Evolutionary conservation across 495 filamentous ascomycete genomes (phyloP).

Genomic region (Cercophora sp.): DNA sequence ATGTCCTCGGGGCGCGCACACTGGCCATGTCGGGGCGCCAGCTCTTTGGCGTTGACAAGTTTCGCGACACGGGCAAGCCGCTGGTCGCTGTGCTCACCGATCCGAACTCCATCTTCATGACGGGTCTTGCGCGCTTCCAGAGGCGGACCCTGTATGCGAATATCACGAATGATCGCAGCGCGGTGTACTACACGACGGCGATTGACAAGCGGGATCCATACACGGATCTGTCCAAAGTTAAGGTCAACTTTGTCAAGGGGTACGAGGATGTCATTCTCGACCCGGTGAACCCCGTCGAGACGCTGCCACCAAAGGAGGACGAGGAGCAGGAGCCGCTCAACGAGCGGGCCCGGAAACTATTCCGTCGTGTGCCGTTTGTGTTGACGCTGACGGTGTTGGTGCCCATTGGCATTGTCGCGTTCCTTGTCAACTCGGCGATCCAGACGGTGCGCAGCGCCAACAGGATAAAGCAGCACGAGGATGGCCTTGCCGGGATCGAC

Average conservation of each 20-base stretch:
- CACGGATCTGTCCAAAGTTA: constrained; percentile 56
- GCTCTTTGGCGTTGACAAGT: constrained; percentile 81
- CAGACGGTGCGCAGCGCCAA: constrained; percentile 68
- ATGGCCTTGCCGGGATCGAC: constrained; percentile 61
- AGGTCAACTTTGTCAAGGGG: constrained; percentile 66
- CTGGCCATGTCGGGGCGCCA: constrained; percentile 80
- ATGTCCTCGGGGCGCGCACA: constrained; percentile 71
- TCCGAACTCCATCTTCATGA: constrained; percentile 79
- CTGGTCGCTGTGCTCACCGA: constrained; percentile 80
- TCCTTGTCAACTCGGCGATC: constrained; percentile 68
- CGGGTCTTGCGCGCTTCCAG: constrained; percentile 69
- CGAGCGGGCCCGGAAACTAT: constrained; percentile 26
- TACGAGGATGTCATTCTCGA: constrained; percentile 78
- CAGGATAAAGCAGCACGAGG: constrained; percentile 72
- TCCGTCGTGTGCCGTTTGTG: constrained; percentile 52
- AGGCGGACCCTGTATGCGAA: constrained; percentile 77
- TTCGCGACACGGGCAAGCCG: constrained; percentile 74
- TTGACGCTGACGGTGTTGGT: constrained; percentile 61
- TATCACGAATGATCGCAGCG: constrained; percentile 75
- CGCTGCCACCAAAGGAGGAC: constrained; percentile 27
- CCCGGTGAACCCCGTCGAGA: constrained; percentile 56
- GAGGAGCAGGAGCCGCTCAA: constrained; percentile 25
- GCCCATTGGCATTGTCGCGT: constrained; percentile 63
- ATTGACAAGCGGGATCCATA: constrained; percentile 75
- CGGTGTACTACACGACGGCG: constrained; percentile 74